Conservation (phyloP, 1,284 basidiomycete species). For the Lentinula novae-zelandiae region DNA sequence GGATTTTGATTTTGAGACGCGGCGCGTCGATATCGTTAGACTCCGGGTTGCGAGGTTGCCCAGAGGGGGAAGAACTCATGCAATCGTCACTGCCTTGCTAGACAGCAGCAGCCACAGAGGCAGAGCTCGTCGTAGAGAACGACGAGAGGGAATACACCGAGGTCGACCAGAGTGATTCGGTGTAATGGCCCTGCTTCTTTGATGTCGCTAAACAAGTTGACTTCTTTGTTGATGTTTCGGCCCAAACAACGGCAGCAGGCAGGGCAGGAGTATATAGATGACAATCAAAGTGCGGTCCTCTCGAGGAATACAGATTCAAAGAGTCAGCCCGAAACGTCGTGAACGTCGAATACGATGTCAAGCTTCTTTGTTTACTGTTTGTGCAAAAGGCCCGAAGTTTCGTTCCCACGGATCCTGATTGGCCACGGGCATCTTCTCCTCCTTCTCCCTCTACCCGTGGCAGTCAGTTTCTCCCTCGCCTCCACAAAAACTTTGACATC, state of each 20-base stretch:
- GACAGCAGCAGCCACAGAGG: neutral
- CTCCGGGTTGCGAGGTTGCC: neutral
- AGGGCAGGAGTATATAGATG: neutral
- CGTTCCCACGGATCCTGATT: neutral
- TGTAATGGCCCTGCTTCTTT: too few relatives aligned
- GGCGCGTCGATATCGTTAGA: neutral
- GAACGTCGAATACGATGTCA: neutral
- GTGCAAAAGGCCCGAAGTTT: neutral
- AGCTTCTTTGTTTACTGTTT: neutral
- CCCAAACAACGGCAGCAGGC: neutral
- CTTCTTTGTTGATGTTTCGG: neutral
- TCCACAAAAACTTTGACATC: neutral
- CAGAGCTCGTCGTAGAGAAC: neutral
- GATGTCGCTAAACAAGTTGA: neutral
- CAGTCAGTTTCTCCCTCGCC: neutral
- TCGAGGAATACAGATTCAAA: neutral
- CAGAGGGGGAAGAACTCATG: neutral
- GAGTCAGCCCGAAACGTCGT: neutral
- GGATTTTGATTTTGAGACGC: slow-evolving; percentile 10
- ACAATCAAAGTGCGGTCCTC: neutral
- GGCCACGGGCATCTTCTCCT: neutral
- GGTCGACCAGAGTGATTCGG: too few relatives aligned
- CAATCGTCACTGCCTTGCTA: slow-evolving; percentile 1
- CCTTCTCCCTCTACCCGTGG: neutral
- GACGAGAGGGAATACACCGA: neutral